A percentile compares a stretch with the other conserved stretches of the same genome.
Evolutionary conservation across 2,329 filamentous ascomycete species (phyloP).

Genomic region (Aspergillus ochraceoroseus): DNA sequence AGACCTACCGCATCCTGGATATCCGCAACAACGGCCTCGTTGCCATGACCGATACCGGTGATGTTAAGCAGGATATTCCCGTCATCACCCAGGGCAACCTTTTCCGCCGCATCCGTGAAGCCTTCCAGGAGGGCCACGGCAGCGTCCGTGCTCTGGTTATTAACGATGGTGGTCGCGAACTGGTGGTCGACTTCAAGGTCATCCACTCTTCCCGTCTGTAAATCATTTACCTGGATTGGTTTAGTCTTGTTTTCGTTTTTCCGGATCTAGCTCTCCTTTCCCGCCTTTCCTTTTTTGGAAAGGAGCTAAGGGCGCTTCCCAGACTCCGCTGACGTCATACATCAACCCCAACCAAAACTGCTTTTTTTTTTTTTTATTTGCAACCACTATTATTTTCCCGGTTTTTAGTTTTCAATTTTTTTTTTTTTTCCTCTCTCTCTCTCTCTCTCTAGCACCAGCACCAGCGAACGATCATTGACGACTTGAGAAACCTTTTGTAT

Average conservation of each 20-base stretch:
- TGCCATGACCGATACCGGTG: constrained; percentile 97
- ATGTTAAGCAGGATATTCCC: constrained; percentile 92
- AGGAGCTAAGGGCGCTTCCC: constrained; percentile 5
- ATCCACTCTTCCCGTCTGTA: constrained; percentile 73
- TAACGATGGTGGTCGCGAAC: constrained; percentile 84
- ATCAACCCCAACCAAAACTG: no score
- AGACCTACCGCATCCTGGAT: constrained; percentile 99
- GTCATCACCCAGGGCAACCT: constrained; percentile 95
- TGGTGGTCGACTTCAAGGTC: constrained; percentile 98
- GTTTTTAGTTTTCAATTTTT: constrained; percentile 6
- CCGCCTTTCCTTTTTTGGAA: background rate
- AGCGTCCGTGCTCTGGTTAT: constrained; percentile 94
- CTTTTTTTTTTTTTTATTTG: background rate
- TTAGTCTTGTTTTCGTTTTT: constrained; percentile 11
- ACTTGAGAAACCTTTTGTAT: constrained; percentile 19
- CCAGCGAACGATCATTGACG: constrained; percentile 20
- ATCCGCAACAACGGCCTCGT: constrained; percentile 78
- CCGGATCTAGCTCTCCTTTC: background rate
- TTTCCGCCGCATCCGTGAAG: constrained; percentile 69
- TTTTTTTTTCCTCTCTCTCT: constrained; percentile 7
- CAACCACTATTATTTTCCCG: no score
- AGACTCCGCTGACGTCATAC: constrained; percentile 4
- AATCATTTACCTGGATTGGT: constrained; percentile 21
- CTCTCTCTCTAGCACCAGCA: constrained; percentile 1
- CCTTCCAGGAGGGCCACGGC: constrained; percentile 88